Conservation (phyloP, 2,329 filamentous ascomycete genomes). For the Penicillium sp. region DNA sequence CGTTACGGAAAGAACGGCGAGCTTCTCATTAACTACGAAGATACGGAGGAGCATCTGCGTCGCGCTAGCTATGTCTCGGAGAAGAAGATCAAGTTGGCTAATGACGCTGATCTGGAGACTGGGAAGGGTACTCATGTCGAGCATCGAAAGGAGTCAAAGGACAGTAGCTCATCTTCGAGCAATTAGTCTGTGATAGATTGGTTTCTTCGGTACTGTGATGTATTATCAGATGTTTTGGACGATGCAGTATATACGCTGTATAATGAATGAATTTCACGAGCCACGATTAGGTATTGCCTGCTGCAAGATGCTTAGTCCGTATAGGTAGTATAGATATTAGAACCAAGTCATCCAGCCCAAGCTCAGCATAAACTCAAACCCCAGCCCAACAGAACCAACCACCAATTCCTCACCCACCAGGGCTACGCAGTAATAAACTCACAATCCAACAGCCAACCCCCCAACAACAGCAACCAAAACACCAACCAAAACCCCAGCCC, state of each 20-base stretch:
- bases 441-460: conserved; percentile 16
- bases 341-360: no score
- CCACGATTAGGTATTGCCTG: background rate
- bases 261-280: background rate
- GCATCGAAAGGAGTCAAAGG: conserved; percentile 14
- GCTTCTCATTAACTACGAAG: conserved; percentile 51
- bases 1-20: conserved; percentile 57
- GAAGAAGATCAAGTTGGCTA: conserved; percentile 12
- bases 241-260: background rate
- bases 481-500: conserved; percentile 4
- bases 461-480: conserved; percentile 9
- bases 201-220: background rate
- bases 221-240: background rate
- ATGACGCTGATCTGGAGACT: conserved; percentile 15
- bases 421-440: no score
- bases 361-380: no score
- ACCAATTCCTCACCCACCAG: no score
- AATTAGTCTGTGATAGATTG: background rate
- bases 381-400: no score
- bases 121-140: conserved; percentile 22
- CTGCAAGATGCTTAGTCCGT: background rate
- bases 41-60: conserved; percentile 37
- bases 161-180: conserved; percentile 14
- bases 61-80: conserved; percentile 26
- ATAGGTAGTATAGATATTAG: no score